Base-by-base conservation (phyloP, 345 rosid species). In the Raphanus raphanistrum region DNA sequence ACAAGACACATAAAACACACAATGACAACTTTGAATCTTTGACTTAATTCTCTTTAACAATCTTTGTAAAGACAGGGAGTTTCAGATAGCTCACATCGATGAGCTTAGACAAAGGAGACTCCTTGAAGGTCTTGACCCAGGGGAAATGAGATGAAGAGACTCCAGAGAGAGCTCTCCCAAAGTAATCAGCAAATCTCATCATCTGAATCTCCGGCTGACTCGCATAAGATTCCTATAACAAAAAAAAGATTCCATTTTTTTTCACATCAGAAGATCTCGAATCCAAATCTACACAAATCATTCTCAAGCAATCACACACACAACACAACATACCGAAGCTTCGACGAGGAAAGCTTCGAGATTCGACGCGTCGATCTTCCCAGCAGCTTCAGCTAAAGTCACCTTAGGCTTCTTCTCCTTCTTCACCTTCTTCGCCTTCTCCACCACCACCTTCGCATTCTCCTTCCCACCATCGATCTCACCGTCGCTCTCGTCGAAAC, bases 361-460 rank as follows among this genome's bases (percentile, higher is more conserved):
- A 87, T 89, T 86, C 1, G 84, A 63, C 2, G 68, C 77, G 25
- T 86, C 88, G 12, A 89, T 80, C 76, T 85, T 87, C 3, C 83
- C 76, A 6, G 90, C 90, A 5, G 93, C 90, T 33, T 87, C 91
- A 2, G 88, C 80, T 33, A 86, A 87, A 2, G 89, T 74, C 41
- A 89, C 83, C 82, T 89, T 89, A 12, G 90, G 93, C 84, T 86
- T 89, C 87, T 87, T 89, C 68, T 81, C 84, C 81, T 87, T 87
- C 87, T 88, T 89, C 9, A 50, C 73, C 81, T 88, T 88, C 11
- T 70, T 72, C 74, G 79, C 82, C 81, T 85, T 85, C 50, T 63
- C 73, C 67, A 62, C 89, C 45, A 66, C 85, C 9, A 50, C 75
- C 80, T 76, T 80, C 62, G 55, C 81, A 78, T 84, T 73, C 76